Percentiles rank a stretch among this genome's conserved stretches.
phyloP scores from a whole-genome alignment of 768 basidiomycete genomes.

The Pleurotus cornucopiae region DNA sequence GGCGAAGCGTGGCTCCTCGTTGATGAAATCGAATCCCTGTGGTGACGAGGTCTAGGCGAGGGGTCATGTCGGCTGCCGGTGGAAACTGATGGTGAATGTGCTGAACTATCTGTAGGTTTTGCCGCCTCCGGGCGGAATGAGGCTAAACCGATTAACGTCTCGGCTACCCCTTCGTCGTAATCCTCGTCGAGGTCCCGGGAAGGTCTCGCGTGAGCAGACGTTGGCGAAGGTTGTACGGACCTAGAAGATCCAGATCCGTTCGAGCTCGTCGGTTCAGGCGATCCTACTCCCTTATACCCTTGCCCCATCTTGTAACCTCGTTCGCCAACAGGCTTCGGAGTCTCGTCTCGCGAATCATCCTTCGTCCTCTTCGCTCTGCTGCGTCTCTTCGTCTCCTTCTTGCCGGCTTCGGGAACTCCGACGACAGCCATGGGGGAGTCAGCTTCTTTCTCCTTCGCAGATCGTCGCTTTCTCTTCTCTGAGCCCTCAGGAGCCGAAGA shows the following conservation, averaged over 20 bases:
- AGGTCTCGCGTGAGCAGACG: slow-evolving; percentile 51
- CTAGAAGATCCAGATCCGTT: slow-evolving; percentile 60
- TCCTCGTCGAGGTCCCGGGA: slow-evolving; percentile 82
- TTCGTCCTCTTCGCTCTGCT: slow-evolving; percentile 37
- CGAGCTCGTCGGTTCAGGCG: slow-evolving; percentile 65
- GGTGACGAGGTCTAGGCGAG: slow-evolving; percentile 46
- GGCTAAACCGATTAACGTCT: slow-evolving; percentile 74
- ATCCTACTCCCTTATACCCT: slow-evolving; percentile 36
- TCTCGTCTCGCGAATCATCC: slow-evolving; percentile 39
- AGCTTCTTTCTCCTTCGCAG: slow-evolving; percentile 45
- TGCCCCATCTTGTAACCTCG: slow-evolving; percentile 23
- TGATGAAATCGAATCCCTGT: slow-evolving; percentile 67
- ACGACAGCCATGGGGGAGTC: slow-evolving; percentile 17
- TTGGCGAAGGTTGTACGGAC: slow-evolving; percentile 72
- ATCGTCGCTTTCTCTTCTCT: slow-evolving; percentile 43
- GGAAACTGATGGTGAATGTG: slow-evolving; percentile 58
- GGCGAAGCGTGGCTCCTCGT: slow-evolving; percentile 65
- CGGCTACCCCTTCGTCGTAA: slow-evolving; percentile 86
- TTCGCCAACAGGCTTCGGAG: slow-evolving; percentile 32
- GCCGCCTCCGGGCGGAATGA: slow-evolving; percentile 29
- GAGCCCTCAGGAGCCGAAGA: slow-evolving; percentile 25
- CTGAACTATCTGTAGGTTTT: slow-evolving; percentile 27
- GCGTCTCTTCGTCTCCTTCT: slow-evolving; percentile 52
- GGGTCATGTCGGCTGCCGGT: slow-evolving; percentile 53
- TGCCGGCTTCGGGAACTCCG: slow-evolving; percentile 37